Evolutionary conservation across 495 filamentous ascomycete species (phyloP).

Genomic region (Penicillium lagena): DNA sequence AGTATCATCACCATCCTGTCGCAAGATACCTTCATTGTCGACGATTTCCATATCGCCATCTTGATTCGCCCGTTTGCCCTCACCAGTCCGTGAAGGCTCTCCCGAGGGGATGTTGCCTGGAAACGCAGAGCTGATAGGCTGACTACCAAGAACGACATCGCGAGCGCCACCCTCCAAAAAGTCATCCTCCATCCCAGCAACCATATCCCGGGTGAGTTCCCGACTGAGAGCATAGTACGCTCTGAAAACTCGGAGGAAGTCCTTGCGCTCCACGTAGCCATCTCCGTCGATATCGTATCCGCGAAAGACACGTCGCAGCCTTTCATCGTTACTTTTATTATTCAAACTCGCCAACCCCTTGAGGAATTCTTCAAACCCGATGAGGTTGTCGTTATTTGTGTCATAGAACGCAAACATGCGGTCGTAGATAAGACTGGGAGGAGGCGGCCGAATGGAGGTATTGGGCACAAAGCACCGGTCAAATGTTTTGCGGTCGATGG

Average conservation of each 20-base stretch:
- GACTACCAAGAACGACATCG: constrained; percentile 65
- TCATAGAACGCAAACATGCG: constrained; percentile 97
- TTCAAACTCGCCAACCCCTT: constrained; percentile 77
- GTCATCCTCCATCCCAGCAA: constrained; percentile 76
- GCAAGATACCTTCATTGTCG: constrained; percentile 45
- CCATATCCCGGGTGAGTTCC: constrained; percentile 76
- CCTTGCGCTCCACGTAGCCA: constrained; percentile 78
- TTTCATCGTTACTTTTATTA: constrained; percentile 58
- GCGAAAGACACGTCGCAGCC: constrained; percentile 69
- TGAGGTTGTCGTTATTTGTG: constrained; percentile 76
- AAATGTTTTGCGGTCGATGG: constrained; percentile 87
- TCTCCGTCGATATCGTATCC: constrained; percentile 90
- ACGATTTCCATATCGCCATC: constrained; percentile 57
- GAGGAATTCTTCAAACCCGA: constrained; percentile 91
- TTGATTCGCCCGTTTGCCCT: constrained; percentile 55
- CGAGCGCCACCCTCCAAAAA: constrained; percentile 67
- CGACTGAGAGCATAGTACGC: constrained; percentile 84
- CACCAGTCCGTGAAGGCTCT: constrained; percentile 49
- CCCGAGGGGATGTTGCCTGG: constrained; percentile 57
- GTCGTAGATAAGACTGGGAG: constrained; percentile 88
- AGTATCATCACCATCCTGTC: constrained; percentile 38
- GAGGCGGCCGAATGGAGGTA: constrained; percentile 63
- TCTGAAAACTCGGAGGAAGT: constrained; percentile 87
- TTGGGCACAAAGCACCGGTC: constrained; percentile 83
- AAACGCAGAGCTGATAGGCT: constrained; percentile 71